Conservation (phyloP, 495 filamentous ascomycete species). For the Aspergillus hancockii region DNA sequence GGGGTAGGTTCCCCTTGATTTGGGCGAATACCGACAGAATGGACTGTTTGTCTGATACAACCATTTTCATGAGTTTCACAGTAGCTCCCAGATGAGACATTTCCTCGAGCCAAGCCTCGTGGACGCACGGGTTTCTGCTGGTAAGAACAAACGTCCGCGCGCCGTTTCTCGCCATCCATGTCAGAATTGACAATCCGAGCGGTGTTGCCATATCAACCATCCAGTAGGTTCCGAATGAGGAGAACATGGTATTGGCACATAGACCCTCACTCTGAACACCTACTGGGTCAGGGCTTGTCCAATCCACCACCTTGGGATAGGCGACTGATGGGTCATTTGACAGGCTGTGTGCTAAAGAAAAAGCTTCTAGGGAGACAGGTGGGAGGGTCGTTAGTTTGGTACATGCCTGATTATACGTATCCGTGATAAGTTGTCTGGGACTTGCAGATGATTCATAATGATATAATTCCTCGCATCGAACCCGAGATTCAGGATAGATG, state of each 20-base stretch:
- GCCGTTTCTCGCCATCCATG: background rate
- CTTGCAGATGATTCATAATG: background rate
- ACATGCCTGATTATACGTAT: background rate
- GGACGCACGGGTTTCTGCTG: background rate
- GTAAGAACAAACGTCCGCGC: background rate
- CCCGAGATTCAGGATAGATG: background rate
- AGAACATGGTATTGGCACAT: background rate
- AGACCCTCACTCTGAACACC: background rate
- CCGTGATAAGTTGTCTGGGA: background rate
- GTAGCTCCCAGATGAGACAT: background rate
- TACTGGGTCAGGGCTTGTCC: background rate
- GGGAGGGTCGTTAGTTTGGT: background rate
- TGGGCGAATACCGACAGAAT: background rate
- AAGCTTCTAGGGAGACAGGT: background rate
- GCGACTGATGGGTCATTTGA: background rate
- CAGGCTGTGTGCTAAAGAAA: background rate
- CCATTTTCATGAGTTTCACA: background rate
- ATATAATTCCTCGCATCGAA: background rate
- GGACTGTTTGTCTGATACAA: background rate
- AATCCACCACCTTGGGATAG: background rate
- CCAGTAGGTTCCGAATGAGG: background rate
- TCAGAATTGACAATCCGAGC: background rate
- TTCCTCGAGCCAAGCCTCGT: background rate
- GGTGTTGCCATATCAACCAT: background rate
- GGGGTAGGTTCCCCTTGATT: background rate